A percentile compares a stretch with the other conserved stretches of the same genome.
phyloP scores from a whole-genome alignment of 495 filamentous ascomycete species.

The Annulohypoxylon bovei region DNA sequence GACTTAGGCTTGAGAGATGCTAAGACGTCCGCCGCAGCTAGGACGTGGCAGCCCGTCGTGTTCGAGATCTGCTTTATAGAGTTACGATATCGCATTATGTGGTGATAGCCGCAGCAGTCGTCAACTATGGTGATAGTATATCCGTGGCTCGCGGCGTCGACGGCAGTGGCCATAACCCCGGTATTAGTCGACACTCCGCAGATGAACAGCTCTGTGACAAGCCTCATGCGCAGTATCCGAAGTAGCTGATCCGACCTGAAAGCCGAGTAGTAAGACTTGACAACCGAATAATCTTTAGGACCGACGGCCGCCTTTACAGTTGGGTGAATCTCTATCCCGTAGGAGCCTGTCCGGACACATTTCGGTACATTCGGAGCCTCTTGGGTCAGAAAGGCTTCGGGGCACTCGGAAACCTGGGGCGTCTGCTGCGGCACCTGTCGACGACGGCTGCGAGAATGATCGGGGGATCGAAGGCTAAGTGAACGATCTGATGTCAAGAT shows the following conservation, averaged over 20 bases:
- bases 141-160: slow-evolving; percentile 89
- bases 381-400: slow-evolving; percentile 56
- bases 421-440: slow-evolving; percentile 24
- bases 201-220: slow-evolving; percentile 91
- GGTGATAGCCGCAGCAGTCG: slow-evolving; percentile 89
- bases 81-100: slow-evolving; percentile 73
- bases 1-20: slow-evolving; percentile 49
- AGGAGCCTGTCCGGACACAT: slow-evolving; percentile 68
- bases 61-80: slow-evolving; percentile 80
- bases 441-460: slow-evolving; percentile 36
- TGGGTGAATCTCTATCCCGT: slow-evolving; percentile 74
- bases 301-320: slow-evolving; percentile 66
- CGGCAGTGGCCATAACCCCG: slow-evolving; percentile 89
- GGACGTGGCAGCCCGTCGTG: slow-evolving; percentile 75
- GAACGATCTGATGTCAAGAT: slow-evolving; percentile 52
- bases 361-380: slow-evolving; percentile 54
- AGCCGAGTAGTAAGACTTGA: slow-evolving; percentile 89
- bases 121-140: slow-evolving; percentile 85
- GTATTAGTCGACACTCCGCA: slow-evolving; percentile 90
- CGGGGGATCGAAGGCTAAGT: slow-evolving; percentile 19
- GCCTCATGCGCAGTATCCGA: slow-evolving; percentile 72
- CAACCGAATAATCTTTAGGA: slow-evolving; percentile 71
- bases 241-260: slow-evolving; percentile 79
- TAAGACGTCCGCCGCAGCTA: slow-evolving; percentile 67
- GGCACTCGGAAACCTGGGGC: slow-evolving; percentile 22